Percentiles rank a stretch among this genome's conserved stretches.
Conservation (phyloP, 148 eudicot species). For the Vaccinium corymbosum region DNA sequence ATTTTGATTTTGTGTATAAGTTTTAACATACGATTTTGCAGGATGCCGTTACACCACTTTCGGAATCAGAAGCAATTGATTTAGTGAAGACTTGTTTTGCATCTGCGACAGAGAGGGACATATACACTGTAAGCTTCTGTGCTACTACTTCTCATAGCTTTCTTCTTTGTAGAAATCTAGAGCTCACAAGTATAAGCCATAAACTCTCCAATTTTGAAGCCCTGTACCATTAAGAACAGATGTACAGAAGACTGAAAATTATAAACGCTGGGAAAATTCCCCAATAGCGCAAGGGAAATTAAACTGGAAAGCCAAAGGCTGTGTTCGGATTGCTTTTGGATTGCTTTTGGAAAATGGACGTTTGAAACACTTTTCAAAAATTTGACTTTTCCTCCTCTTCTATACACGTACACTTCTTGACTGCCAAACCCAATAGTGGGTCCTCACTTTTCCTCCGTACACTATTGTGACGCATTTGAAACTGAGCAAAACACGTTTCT, state of each 20-base stretch:
- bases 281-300: background rate
- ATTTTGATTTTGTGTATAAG: background rate
- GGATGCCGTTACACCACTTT: conserved; percentile 96
- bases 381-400: too few species aligned
- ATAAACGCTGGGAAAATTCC: background rate
- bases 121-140: conserved; percentile 72
- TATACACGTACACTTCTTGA: too few species aligned
- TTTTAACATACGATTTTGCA: conserved; percentile 21
- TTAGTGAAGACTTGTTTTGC: conserved; percentile 95
- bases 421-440: too few species aligned
- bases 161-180: conserved; percentile 1
- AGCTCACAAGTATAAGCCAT: background rate
- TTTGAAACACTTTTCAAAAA: too few species aligned
- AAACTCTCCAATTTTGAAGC: background rate
- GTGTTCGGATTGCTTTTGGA: too few species aligned
- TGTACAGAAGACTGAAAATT: background rate
- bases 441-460: too few species aligned
- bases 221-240: background rate
- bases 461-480: too few species aligned
- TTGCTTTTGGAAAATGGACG: too few species aligned
- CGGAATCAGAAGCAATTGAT: conserved; percentile 87
- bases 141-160: background rate
- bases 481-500: too few species aligned
- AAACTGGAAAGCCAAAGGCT: background rate
- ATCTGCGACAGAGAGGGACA: conserved; percentile 97